phyloP scores from a whole-genome alignment of 2,329 filamentous ascomycete genomes.

The Colletotrichum tropicicola region DNA sequence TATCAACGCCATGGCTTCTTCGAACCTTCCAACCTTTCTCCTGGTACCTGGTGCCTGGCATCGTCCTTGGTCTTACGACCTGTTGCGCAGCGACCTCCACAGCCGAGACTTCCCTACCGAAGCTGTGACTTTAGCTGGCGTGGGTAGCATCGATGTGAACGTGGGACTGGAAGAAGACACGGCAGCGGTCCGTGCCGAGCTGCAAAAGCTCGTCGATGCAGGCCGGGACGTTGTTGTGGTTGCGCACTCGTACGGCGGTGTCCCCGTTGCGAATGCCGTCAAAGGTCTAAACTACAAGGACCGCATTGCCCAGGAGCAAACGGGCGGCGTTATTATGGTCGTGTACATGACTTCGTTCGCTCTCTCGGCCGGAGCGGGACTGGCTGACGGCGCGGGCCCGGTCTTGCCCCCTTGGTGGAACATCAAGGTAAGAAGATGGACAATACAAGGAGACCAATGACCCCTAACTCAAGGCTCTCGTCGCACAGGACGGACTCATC shows the following conservation, averaged over 20 bases:
- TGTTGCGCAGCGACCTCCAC: slow-evolving; percentile 39
- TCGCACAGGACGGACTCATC: not conserved
- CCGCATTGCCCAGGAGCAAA: slow-evolving; percentile 38
- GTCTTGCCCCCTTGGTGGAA: slow-evolving; percentile 35
- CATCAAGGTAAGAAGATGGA: slow-evolving; percentile 27
- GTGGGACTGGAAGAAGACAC: slow-evolving; percentile 41
- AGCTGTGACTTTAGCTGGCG: slow-evolving; percentile 40
- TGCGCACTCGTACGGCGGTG: slow-evolving; percentile 53
- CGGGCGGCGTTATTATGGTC: slow-evolving; percentile 46
- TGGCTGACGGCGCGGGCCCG: slow-evolving; percentile 32
- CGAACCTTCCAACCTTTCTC: slow-evolving; percentile 37
- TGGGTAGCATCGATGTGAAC: slow-evolving; percentile 38
- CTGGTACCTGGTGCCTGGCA: slow-evolving; percentile 50
- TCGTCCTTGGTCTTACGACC: slow-evolving; percentile 38
- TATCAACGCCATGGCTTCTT: not conserved
- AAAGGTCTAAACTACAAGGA: slow-evolving; percentile 43
- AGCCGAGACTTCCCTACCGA: slow-evolving; percentile 41
- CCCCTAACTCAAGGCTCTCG: slow-evolving; percentile 20
- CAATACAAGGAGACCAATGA: not conserved
- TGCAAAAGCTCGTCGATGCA: slow-evolving; percentile 39
- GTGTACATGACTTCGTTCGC: slow-evolving; percentile 45
- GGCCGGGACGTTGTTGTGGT: slow-evolving; percentile 51
- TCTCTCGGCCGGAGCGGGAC: slow-evolving; percentile 33
- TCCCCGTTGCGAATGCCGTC: slow-evolving; percentile 47
- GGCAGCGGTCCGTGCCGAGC: slow-evolving; percentile 35